Evolutionary conservation across 768 basidiomycete genomes (phyloP).

Genomic region (Austroboletus festivus): DNA sequence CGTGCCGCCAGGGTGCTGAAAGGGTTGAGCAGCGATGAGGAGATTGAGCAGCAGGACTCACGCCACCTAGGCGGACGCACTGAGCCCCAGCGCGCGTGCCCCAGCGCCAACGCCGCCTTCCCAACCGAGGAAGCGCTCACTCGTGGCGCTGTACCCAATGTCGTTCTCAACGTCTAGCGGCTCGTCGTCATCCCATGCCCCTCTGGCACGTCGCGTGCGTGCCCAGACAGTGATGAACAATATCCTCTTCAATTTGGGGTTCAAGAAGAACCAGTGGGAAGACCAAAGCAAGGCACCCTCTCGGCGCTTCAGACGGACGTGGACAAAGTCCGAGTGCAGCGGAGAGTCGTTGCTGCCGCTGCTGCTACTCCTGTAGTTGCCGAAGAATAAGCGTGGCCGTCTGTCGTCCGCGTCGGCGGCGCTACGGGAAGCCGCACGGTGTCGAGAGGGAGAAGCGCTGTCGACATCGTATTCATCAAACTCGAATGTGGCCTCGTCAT

Average conservation of each 20-base stretch:
- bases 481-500: conserved; percentile 71
- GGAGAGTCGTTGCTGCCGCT: conserved; percentile 34
- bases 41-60: conserved; percentile 19
- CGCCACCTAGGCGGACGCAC: conserved; percentile 29
- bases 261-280: conserved; percentile 96
- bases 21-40: conserved; percentile 18
- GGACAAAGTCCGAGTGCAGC: conserved; percentile 38
- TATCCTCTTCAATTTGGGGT: conserved; percentile 87
- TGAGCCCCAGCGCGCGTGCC: conserved; percentile 75
- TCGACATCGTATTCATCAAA: conserved; percentile 82
- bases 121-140: conserved; percentile 76
- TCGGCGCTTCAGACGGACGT: conserved; percentile 50
- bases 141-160: conserved; percentile 32
- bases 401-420: conserved; percentile 1
- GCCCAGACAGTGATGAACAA: conserved; percentile 94
- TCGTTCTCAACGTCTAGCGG: conserved; percentile 35
- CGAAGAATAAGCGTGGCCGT: conserved; percentile 13
- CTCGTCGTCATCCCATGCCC: conserved; percentile 50
- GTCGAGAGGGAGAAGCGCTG: conserved; percentile 34
- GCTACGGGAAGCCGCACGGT: conserved; percentile 11
- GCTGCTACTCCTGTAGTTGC: conserved; percentile 35
- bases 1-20: not conserved
- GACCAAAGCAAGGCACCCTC: conserved; percentile 90
- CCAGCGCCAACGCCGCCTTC: conserved; percentile 75
- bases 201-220: conserved; percentile 56